Conservation (phyloP, 805 yeast genomes). For the Suhomyces sp. region DNA sequence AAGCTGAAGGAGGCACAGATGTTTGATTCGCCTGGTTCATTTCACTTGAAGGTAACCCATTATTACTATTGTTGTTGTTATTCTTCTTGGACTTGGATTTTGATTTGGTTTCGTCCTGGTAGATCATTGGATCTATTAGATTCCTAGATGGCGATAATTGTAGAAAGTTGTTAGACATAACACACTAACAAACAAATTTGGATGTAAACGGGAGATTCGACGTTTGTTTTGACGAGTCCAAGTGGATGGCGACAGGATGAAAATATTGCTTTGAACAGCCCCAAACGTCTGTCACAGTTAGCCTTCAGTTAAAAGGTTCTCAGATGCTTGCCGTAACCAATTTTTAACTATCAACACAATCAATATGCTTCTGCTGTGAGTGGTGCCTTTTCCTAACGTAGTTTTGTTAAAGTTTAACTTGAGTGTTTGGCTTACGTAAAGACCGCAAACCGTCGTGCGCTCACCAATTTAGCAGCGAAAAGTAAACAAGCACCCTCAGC, state of each 20-base stretch:
- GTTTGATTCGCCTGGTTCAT: conserved; percentile 2
- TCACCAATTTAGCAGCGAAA: neutral
- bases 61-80: neutral
- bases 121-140: conserved; percentile 34
- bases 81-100: neutral
- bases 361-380: neutral
- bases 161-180: conserved; percentile 28
- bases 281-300: neutral
- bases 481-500: neutral
- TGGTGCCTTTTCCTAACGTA: neutral
- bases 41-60: neutral
- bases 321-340: neutral
- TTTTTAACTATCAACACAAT: neutral
- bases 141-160: conserved; percentile 36
- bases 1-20: conserved; percentile 20
- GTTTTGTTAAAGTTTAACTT: neutral
- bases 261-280: neutral
- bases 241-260: neutral
- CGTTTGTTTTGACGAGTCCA: neutral
- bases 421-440: neutral
- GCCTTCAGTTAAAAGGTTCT: neutral
- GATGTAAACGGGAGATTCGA: neutral
- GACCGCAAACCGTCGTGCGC: neutral
- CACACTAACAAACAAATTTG: neutral
- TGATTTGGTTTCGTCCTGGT: conserved; percentile 9